These are phyloP conservation scores for Naganishia antarctica DNA, from an alignment of 768 basidiomycete genomes.

Conservation along the genomic window DNA sequence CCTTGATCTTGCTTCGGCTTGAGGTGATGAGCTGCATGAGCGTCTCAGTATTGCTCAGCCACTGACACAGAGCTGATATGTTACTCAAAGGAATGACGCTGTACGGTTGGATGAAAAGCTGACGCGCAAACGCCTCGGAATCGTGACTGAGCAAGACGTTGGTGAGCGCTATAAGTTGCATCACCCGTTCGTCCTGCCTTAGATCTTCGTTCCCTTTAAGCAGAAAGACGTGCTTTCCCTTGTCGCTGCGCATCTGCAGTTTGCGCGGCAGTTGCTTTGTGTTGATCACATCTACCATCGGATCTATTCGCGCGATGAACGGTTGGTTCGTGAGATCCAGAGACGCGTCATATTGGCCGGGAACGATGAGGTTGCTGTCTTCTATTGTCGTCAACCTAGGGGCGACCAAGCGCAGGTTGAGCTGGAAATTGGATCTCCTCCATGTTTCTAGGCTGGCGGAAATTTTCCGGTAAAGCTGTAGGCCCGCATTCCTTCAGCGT, in stretches of 20 bases:
- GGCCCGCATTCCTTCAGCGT: too few species aligned
- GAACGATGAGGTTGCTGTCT: conserved; percentile 45
- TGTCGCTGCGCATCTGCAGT: conserved; percentile 38
- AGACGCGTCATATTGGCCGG: conserved; percentile 33
- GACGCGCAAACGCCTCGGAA: conserved; percentile 41
- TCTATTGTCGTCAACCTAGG: conserved; percentile 39
- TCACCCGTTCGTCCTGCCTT: conserved; percentile 47
- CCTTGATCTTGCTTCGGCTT: conserved; percentile 39
- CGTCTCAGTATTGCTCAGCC: conserved; percentile 47
- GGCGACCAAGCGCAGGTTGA: conserved; percentile 39
- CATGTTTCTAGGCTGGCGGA: conserved; percentile 40
- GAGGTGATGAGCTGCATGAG: conserved; percentile 38
- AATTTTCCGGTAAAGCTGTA: conserved; percentile 41
- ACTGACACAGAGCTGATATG: conserved; percentile 40
- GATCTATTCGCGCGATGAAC: conserved; percentile 43
- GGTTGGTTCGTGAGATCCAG: conserved; percentile 33
- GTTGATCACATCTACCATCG: conserved; percentile 41
- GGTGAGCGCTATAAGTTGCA: conserved; percentile 48
- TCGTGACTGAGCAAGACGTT: conserved; percentile 45
- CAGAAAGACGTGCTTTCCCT: conserved; percentile 40
- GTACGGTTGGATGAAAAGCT: conserved; percentile 36
- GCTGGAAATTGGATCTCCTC: conserved; percentile 38
- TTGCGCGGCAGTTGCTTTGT: conserved; percentile 42
- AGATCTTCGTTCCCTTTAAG: conserved; percentile 43
- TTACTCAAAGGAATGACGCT: conserved; percentile 43